phyloP scores from a whole-genome alignment of 1,139 yeast genomes.

The Lodderomyces elongisporus region DNA sequence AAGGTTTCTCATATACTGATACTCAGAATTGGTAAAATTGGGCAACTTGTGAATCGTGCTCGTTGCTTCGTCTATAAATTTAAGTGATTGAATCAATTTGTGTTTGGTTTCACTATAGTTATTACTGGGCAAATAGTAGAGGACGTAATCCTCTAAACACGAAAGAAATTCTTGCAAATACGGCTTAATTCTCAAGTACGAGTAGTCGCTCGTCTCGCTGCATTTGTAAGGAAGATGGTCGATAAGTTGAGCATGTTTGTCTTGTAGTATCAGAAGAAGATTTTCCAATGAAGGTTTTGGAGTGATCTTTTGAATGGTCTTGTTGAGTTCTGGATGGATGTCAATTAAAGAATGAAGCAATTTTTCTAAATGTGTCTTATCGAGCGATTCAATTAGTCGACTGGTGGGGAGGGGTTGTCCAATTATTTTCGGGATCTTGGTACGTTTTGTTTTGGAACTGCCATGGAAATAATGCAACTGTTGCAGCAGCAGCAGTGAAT shows the following conservation, averaged over 20 bases:
- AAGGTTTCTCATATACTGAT: slow-evolving; percentile 65
- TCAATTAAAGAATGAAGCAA: slow-evolving; percentile 50
- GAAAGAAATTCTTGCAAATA: slow-evolving; percentile 68
- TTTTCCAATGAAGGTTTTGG: slow-evolving; percentile 55
- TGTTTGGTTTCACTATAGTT: slow-evolving; percentile 47
- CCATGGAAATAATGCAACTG: background rate
- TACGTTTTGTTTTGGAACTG: slow-evolving; percentile 19
- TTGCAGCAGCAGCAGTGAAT: slow-evolving; percentile 3
- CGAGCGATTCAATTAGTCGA: slow-evolving; percentile 65
- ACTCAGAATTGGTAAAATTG: slow-evolving; percentile 62
- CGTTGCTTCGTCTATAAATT: slow-evolving; percentile 66
- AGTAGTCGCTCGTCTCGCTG: slow-evolving; percentile 71
- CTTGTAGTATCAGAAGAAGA: slow-evolving; percentile 46
- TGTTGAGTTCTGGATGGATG: slow-evolving; percentile 57
- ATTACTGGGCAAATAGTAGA: slow-evolving; percentile 71
- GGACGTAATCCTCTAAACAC: slow-evolving; percentile 74
- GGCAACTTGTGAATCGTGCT: slow-evolving; percentile 65
- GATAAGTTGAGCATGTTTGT: slow-evolving; percentile 43
- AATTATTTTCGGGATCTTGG: slow-evolving; percentile 37
- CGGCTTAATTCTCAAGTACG: slow-evolving; percentile 79
- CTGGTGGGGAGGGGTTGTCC: slow-evolving; percentile 54
- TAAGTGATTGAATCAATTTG: slow-evolving; percentile 36
- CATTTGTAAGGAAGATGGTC: slow-evolving; percentile 69
- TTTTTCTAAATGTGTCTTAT: slow-evolving; percentile 48
- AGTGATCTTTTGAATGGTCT: slow-evolving; percentile 47